phyloP scores from a whole-genome alignment of 2,329 filamentous ascomycete genomes.

The Monosporascus sp. region DNA sequence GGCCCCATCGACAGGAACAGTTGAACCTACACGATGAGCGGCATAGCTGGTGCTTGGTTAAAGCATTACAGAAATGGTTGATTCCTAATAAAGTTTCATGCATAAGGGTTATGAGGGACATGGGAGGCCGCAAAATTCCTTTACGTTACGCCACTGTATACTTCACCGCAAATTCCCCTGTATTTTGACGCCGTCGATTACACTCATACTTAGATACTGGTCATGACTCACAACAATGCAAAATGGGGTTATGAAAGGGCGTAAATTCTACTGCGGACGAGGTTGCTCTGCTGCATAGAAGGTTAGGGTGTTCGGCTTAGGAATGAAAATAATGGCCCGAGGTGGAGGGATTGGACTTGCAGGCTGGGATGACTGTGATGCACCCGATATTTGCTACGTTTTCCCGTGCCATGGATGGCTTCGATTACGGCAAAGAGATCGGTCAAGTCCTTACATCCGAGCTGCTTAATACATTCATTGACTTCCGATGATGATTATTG shows the following conservation, averaged over 20 bases:
- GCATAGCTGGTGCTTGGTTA: no score
- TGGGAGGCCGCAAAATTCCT: not conserved
- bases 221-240: conserved; percentile 11
- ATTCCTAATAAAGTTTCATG: not conserved
- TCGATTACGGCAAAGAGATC: conserved; percentile 24
- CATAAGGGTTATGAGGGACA: not conserved
- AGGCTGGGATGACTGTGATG: not conserved
- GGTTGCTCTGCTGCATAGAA: conserved; percentile 3
- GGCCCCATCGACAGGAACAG: no score
- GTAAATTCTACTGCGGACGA: conserved; percentile 1
- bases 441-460: conserved; percentile 15
- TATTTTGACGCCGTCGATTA: not conserved
- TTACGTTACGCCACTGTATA: not conserved
- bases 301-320: conserved; percentile 6
- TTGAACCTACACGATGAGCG: no score
- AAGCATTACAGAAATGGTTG: not conserved
- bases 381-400: conserved; percentile 1
- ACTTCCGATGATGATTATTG: not conserved
- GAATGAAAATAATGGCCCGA: conserved; percentile 1
- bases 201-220: conserved; percentile 8
- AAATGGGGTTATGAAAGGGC: conserved; percentile 6
- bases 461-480: not conserved
- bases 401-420: conserved; percentile 14
- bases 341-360: not conserved
- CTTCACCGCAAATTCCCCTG: not conserved